These are phyloP conservation scores for Stachybotrys echinatus DNA, from an alignment of 2,329 filamentous ascomycete species.

Conservation along the genomic window DNA sequence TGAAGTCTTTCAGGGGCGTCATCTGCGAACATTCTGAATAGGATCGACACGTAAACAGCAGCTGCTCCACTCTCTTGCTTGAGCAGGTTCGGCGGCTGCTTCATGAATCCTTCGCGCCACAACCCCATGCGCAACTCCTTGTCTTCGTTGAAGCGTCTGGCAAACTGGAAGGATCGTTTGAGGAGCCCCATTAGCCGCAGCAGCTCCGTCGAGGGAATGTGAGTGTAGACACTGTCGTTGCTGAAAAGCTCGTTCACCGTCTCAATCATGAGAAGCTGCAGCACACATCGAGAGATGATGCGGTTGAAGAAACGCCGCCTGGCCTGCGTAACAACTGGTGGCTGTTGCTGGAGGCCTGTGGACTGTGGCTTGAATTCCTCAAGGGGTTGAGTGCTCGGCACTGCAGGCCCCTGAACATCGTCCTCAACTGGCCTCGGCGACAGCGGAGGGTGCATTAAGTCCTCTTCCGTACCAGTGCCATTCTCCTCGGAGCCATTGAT, in stretches of 20 bases:
- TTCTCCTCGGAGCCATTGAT: conserved; percentile 51
- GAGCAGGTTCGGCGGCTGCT: conserved; percentile 92
- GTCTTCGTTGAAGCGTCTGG: conserved; percentile 95
- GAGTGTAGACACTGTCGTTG: conserved; percentile 88
- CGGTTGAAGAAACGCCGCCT: conserved; percentile 96
- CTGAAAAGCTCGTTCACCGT: conserved; percentile 98
- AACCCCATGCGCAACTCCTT: conserved; percentile 91
- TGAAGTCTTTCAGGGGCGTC: conserved; percentile 75
- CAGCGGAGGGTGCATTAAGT: conserved; percentile 22
- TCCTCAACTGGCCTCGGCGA: conserved; percentile 26
- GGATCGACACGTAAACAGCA: conserved; percentile 89
- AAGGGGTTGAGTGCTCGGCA: conserved; percentile 43
- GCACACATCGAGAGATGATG: conserved; percentile 96
- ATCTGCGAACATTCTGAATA: conserved; percentile 97
- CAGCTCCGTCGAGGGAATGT: conserved; percentile 87
- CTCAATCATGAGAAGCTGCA: conserved; percentile 98
- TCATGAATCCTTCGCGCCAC: conserved; percentile 99
- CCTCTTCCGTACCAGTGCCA: conserved; percentile 19
- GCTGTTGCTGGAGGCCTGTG: conserved; percentile 74
- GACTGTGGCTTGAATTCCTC: conserved; percentile 80
- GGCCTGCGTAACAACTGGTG: conserved; percentile 86
- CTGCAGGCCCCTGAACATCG: conserved; percentile 24
- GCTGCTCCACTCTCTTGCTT: conserved; percentile 95
- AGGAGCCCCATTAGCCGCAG: conserved; percentile 88
- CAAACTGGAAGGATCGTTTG: conserved; percentile 95